Evolutionary conservation across 2,329 filamentous ascomycete species (phyloP).

Genomic region (Polytolypa hystricis): DNA sequence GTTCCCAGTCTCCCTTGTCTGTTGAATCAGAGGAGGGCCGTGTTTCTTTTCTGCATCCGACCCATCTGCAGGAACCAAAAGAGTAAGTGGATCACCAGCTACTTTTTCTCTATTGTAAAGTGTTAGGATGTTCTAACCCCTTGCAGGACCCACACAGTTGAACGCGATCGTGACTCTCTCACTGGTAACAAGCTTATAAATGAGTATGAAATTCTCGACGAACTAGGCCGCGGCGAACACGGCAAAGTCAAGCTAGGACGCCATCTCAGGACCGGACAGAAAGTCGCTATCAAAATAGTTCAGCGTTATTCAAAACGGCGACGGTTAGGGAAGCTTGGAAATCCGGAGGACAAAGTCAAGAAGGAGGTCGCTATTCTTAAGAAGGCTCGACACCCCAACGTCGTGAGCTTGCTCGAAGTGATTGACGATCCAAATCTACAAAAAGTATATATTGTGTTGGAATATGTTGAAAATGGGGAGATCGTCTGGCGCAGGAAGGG

Average conservation of each 20-base stretch:
- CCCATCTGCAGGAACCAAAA: conserved; percentile 62
- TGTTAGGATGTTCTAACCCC: not conserved
- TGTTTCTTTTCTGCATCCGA: conserved; percentile 51
- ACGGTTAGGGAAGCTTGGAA: conserved; percentile 66
- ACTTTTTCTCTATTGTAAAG: conserved; percentile 1
- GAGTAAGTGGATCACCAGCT: conserved; percentile 46
- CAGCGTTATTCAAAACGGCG: conserved; percentile 89
- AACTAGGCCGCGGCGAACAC: conserved; percentile 90
- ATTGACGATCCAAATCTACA: conserved; percentile 93
- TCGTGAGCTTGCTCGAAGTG: conserved; percentile 88
- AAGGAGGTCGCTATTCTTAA: conserved; percentile 96
- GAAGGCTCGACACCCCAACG: conserved; percentile 94
- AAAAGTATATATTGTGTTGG: conserved; percentile 96
- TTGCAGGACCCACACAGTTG: conserved; percentile 69
- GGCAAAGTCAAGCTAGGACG: conserved; percentile 95
- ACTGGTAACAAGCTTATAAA: conserved; percentile 96
- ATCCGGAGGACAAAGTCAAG: conserved; percentile 65
- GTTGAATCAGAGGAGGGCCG: conserved; percentile 26
- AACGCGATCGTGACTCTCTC: conserved; percentile 76
- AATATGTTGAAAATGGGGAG: conserved; percentile 89
- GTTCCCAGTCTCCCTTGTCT: conserved; percentile 21
- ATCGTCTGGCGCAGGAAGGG: conserved; percentile 90
- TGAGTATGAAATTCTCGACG: conserved; percentile 92
- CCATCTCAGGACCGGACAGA: conserved; percentile 61
- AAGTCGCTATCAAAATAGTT: conserved; percentile 97